Evolutionary conservation across 768 basidiomycete genomes (phyloP), one percentile per base, ranked within the genome.

Genomic region (Nevesoporus exiguus): DNA sequence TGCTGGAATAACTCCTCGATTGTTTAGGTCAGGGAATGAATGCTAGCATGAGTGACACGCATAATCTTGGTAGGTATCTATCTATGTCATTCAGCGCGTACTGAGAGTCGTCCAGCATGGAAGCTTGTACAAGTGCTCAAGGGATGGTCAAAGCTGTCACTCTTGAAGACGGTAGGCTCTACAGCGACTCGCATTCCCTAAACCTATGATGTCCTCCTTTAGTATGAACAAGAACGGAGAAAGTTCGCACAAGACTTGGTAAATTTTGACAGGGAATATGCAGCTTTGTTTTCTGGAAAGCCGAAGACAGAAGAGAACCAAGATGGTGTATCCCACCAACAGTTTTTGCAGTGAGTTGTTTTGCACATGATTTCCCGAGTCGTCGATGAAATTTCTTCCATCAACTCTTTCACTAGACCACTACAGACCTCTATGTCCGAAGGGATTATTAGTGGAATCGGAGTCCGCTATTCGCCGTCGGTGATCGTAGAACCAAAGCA

Each of bases 181-280:
- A 7, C 22, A 13, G n/a, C 3, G 8, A 5, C 30, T 19, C 24
- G 7, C 5, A 8, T 25, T 29, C 40, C 15, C 1, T 14, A 7
- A 37, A n/a, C 41, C 11, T 5, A 15, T 36, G 7, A 24, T 25
- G 6, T 24, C 11, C 7, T 8, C 8, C n/a, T 44, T 65, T 14
- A 51, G 41, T 51, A 51, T 11, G 49, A 51, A 43, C n/a, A 42
- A 2, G 49, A 51, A 9, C 49, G 49, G 4, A 42, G 31, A 33
- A 42, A 49, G 8, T 41, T 15, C 21, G 49, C 49, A 15, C 31
- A 51, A 43, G 49, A 51, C 17, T 8, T 51, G 31, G 34, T 51
- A 6, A 19, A 31, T 8, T 51, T 51, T 42, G 40, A 50, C 39
- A 41, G 42, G 40, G 8, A 30, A 22, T 33, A 15, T 33, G 27